A percentile compares a stretch with the other conserved stretches of the same genome.
Evolutionary conservation across 805 yeast species (phyloP).

Genomic region (Clavispora vitiphila): DNA sequence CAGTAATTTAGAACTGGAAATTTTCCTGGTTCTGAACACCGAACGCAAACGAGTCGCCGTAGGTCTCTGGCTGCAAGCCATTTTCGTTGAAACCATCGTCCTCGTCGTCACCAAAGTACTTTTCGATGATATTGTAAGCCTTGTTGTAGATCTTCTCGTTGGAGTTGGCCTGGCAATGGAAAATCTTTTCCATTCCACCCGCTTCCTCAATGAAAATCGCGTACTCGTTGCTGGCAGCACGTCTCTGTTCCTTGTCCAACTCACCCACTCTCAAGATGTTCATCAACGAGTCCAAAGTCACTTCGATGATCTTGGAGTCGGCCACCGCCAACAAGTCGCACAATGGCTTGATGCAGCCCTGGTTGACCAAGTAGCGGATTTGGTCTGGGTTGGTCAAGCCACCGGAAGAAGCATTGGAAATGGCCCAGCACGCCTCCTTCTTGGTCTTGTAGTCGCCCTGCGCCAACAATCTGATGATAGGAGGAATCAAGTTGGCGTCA

Average conservation of each 20-base stretch:
- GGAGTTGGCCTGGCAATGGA: constrained; percentile 85
- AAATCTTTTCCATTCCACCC: constrained; percentile 96
- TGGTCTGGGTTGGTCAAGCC: constrained; percentile 90
- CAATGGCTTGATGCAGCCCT: constrained; percentile 95
- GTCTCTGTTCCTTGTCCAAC: constrained; percentile 74
- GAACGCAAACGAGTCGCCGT: constrained; percentile 84
- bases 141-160: constrained; percentile 90
- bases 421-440: constrained; percentile 99
- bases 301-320: constrained; percentile 89
- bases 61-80: constrained; percentile 68
- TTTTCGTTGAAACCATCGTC: constrained; percentile 61
- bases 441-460: constrained; percentile 92
- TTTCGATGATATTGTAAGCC: constrained; percentile 85
- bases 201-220: constrained; percentile 95
- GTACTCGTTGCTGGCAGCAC: constrained; percentile 69
- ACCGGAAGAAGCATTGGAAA: constrained; percentile 95
- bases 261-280: constrained; percentile 94
- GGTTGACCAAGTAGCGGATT: constrained; percentile 84
- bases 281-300: constrained; percentile 90
- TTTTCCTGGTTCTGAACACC: constrained; percentile 64
- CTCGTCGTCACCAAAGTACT: constrained; percentile 84
- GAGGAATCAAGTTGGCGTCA: constrained; percentile 90
- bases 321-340: constrained; percentile 87
- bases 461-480: constrained; percentile 69
- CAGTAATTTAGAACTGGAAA: constrained; percentile 24